Evolutionary conservation across 306 rosid species (phyloP), one percentile per base, ranked within the genome.

Genomic region (Cucurbita pepo): DNA sequence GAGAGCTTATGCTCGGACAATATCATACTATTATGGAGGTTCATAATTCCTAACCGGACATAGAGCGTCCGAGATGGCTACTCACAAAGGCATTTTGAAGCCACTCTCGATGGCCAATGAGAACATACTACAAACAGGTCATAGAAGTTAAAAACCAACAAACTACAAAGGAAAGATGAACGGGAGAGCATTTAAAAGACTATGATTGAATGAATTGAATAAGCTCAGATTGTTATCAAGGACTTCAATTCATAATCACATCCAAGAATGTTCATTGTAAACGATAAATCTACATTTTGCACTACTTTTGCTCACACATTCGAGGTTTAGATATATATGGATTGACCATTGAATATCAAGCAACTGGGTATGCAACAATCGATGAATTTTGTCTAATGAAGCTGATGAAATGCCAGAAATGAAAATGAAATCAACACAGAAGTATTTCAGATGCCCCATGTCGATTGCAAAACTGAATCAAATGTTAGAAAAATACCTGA

Each of bases 401-500:
- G 16, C 50, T 18, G 15, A 63, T 4, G 16, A 18, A 63, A 63
- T n/a, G 52, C 36, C 36, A 63, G 36, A 67, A 45, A 67, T 45
- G 56, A 67, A 22, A 41, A 67, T 47, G 21, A 45, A 67, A 43
- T 67, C 48, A 12, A 67, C 72, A 6, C 19, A 45, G 9, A 66
- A 66, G 55, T n/a, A 7, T 21, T 44, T 67, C 41, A 22, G 16
- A 45, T 1, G 8, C 51, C 40, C 22, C 25, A 44, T 41, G 12
- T 73, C 71, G 12, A 30, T 53, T 30, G 56, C 52, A 10, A 11
- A 73, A 65, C 72, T 47, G 44, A 64, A 73, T 38, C 50, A 55
- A 79, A 65, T 36, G 16, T 22, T n/a, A 57, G 53, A 51, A 76
- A 47, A 58, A 43, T 72, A 86, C 93, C 93, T 86, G 81, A 79